A percentile compares a stretch with the other conserved stretches of the same genome.
Conservation (phyloP, 805 yeast species). For the Wickerhamiella sergipiensis region DNA sequence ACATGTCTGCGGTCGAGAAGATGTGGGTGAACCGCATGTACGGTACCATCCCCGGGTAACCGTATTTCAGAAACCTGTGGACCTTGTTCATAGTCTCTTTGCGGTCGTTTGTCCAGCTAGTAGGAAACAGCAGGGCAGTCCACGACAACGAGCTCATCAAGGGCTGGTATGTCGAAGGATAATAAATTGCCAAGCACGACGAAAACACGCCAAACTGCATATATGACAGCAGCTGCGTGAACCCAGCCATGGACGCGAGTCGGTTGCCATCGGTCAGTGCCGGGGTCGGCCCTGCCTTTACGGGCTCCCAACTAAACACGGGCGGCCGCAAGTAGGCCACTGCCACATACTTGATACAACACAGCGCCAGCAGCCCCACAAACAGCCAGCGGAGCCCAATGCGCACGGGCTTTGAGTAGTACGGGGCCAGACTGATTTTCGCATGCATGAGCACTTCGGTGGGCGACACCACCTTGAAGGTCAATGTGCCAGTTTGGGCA, state of each 20-base stretch:
- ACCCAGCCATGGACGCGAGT: background rate
- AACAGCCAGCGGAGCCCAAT: background rate
- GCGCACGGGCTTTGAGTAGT: background rate
- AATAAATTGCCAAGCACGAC: background rate
- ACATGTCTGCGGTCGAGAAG: background rate
- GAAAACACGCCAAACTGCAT: background rate
- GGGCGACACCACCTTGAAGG: background rate
- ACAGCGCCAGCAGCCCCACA: background rate
- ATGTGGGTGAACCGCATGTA: background rate
- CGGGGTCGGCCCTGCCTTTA: background rate
- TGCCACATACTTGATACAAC: background rate
- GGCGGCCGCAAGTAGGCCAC: background rate
- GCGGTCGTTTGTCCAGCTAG: background rate
- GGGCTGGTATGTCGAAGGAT: background rate
- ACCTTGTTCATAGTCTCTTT: background rate
- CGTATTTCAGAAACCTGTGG: background rate
- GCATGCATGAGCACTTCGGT: background rate
- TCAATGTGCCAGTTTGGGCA: background rate
- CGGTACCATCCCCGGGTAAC: background rate
- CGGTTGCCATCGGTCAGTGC: background rate
- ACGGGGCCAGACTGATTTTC: background rate
- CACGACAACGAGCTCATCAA: background rate
- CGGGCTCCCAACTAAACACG: background rate
- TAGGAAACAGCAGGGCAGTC: background rate
- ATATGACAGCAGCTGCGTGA: background rate